Evolutionary conservation across 129 eudicot genomes (phyloP).

Genomic region (Dittrichia graveolens): DNA sequence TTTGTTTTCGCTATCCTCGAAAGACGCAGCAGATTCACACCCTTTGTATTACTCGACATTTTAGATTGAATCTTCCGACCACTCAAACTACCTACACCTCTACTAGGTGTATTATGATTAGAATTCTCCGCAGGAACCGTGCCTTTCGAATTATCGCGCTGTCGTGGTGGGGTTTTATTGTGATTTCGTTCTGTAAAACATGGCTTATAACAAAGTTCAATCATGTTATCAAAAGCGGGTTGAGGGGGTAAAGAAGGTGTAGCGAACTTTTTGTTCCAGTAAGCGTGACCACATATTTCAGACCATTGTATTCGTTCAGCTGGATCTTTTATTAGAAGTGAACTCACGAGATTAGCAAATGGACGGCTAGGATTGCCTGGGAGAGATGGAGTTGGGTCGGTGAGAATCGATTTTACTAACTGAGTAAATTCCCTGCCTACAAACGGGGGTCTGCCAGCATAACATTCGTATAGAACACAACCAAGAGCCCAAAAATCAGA

Average conservation of each 20-base stretch:
- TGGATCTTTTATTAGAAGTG: slow-evolving; percentile 88
- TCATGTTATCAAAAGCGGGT: slow-evolving; percentile 80
- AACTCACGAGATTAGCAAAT: slow-evolving; percentile 77
- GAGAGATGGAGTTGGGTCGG: slow-evolving; percentile 80
- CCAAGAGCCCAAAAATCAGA: slow-evolving; percentile 99
- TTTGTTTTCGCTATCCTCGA: slow-evolving; percentile 95
- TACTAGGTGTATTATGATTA: slow-evolving; percentile 56
- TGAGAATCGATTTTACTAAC: slow-evolving; percentile 73
- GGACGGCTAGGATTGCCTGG: slow-evolving; percentile 86
- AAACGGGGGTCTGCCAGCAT: slow-evolving; percentile 87
- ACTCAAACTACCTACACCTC: slow-evolving; percentile 53
- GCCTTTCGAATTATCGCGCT: slow-evolving; percentile 58
- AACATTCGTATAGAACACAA: slow-evolving; percentile 93
- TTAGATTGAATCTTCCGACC: slow-evolving; percentile 63
- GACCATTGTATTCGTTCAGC: slow-evolving; percentile 92
- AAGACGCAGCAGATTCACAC: slow-evolving; percentile 79
- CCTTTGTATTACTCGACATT: slow-evolving; percentile 45
- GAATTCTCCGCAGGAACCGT: slow-evolving; percentile 48
- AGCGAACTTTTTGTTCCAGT: slow-evolving; percentile 73
- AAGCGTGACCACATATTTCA: slow-evolving; percentile 81
- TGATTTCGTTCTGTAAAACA: slow-evolving; percentile 67
- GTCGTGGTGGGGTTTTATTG: slow-evolving; percentile 65
- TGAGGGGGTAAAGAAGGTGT: slow-evolving; percentile 75
- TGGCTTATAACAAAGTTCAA: slow-evolving; percentile 62
- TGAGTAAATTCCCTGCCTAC: slow-evolving; percentile 84